These are phyloP conservation scores for Paramecium bursaria DNA, from an alignment of 73 alveolate species.

Conservation along the genomic window DNA sequence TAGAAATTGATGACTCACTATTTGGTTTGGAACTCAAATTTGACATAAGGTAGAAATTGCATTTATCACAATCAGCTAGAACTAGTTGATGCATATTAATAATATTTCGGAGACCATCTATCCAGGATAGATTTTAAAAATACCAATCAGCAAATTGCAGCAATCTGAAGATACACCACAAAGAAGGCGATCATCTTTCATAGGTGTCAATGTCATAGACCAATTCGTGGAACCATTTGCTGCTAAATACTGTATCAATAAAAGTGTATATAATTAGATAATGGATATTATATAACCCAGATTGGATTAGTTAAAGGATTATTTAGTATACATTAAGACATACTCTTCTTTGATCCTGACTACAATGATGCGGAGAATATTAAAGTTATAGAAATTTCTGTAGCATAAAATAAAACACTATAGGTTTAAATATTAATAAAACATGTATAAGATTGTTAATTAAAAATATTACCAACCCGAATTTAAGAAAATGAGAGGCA, in stretches of 20 bases:
- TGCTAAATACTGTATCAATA: too few relatives aligned
- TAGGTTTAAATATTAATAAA: too few relatives aligned
- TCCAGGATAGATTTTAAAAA: neutral
- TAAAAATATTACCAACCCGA: neutral
- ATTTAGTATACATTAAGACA: constrained; percentile 15
- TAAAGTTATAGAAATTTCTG: neutral
- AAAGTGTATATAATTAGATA: neutral
- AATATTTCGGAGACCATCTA: constrained; percentile 33
- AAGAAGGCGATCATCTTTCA: neutral
- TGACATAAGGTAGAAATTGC: constrained; percentile 17
- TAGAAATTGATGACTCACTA: constrained; percentile 50
- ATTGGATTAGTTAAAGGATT: constrained; percentile 20
- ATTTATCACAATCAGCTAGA: neutral
- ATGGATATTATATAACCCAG: constrained; percentile 1
- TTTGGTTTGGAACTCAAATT: constrained; percentile 54
- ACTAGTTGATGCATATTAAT: constrained; percentile 8
- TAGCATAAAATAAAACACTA: neutral
- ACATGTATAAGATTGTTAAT: neutral
- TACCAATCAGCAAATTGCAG: neutral
- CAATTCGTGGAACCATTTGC: neutral
- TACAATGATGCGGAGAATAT: neutral
- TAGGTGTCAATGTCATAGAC: neutral
- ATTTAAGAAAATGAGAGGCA: neutral
- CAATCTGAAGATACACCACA: neutral
- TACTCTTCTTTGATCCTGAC: constrained; percentile 50